Evolutionary conservation across 208 protist species (phyloP).

Genomic region (Wallacemonas sp.): DNA sequence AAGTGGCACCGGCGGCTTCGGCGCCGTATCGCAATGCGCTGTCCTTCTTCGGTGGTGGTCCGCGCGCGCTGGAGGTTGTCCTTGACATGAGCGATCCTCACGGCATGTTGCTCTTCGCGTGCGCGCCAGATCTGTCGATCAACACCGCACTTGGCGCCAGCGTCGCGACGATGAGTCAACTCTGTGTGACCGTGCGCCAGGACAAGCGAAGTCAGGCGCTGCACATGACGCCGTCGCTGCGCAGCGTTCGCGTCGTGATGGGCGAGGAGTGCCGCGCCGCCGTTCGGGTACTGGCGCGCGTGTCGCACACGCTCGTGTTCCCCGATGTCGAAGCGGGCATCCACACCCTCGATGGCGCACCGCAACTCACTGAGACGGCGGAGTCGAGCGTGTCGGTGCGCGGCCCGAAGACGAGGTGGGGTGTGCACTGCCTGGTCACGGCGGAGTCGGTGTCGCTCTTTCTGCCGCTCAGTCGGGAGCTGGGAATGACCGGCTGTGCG

Average conservation of each 20-base stretch:
- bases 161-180: conserved; percentile 7
- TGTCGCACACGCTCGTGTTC: not conserved
- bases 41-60: conserved; percentile 10
- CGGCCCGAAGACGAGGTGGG: too few species aligned
- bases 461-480: conserved; percentile 10
- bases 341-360: too few species aligned
- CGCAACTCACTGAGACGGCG: too few species aligned
- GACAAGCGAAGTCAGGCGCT: not conserved
- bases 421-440: not conserved
- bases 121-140: conserved; percentile 9
- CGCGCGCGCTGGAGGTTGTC: conserved; percentile 21
- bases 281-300: conserved; percentile 3
- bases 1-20: conserved; percentile 14
- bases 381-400: too few species aligned
- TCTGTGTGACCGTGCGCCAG: conserved; percentile 2
- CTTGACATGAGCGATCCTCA: conserved; percentile 12
- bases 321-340: not conserved
- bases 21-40: conserved; percentile 22
- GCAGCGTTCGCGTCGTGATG: not conserved
- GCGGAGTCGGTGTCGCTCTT: not conserved
- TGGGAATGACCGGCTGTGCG: conserved; percentile 4
- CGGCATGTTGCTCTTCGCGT: not conserved
- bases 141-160: conserved; percentile 15
- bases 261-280: not conserved
- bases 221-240: not conserved